Evolutionary conservation across 257 asterid species (phyloP).

Genomic region (Solanum chilense): DNA sequence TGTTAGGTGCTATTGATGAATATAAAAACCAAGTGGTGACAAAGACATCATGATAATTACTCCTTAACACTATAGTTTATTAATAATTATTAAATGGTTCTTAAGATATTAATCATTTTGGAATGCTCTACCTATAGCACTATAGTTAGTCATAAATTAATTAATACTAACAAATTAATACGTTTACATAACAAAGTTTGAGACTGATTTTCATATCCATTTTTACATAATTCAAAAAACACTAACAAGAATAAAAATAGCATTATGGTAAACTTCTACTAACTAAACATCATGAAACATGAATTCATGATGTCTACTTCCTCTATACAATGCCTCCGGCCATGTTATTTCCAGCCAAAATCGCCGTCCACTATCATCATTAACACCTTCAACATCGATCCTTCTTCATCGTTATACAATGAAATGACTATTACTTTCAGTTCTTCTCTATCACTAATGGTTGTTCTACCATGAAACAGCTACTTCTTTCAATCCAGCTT

Average conservation of each 20-base stretch:
- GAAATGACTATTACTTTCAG: too few species aligned
- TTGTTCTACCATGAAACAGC: slow-evolving; percentile 33
- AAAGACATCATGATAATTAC: neutral
- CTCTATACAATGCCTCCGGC: neutral
- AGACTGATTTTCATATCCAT: neutral
- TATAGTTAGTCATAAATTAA: neutral
- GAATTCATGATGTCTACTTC: neutral
- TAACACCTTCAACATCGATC: slow-evolving; percentile 11
- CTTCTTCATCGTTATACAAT: neutral
- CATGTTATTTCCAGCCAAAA: neutral
- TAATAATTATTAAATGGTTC: neutral
- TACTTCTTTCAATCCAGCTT: slow-evolving; percentile 37
- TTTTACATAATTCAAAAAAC: neutral
- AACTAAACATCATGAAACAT: neutral
- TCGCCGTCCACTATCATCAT: neutral
- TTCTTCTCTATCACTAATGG: neutral
- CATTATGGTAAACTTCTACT: neutral
- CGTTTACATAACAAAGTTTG: neutral
- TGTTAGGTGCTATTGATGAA: neutral
- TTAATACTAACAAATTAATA: neutral
- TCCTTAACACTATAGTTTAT: neutral
- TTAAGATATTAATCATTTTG: neutral
- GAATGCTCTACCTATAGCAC: neutral
- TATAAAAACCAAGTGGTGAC: neutral
- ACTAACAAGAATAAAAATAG: neutral